phyloP scores from a whole-genome alignment of 768 basidiomycete species.

The Chalciporus sphaerocephalus region DNA sequence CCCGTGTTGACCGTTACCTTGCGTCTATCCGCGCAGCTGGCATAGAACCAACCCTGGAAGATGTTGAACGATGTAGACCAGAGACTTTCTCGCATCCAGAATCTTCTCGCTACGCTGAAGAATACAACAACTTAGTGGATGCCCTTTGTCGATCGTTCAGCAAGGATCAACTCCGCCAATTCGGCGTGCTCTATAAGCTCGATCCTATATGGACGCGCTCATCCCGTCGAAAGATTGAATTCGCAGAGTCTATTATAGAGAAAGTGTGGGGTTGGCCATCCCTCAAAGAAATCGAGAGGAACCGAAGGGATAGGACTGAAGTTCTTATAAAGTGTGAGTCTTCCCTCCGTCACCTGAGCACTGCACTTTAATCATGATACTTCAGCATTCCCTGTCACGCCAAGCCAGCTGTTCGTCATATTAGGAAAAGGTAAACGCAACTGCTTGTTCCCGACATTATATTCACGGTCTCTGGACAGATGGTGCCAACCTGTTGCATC shows the following conservation, averaged over 20 bases:
- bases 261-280: constrained; percentile 68
- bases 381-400: constrained; percentile 53
- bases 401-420: constrained; percentile 62
- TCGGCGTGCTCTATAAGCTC: constrained; percentile 48
- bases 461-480: constrained; percentile 38
- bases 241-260: constrained; percentile 55
- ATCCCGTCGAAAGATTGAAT: constrained; percentile 37
- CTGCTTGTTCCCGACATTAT: background rate
- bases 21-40: constrained; percentile 46
- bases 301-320: constrained; percentile 48
- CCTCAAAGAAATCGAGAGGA: constrained; percentile 46
- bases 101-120: constrained; percentile 43
- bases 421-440: constrained; percentile 58
- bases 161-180: constrained; percentile 52
- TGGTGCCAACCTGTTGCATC: constrained; percentile 54
- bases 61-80: constrained; percentile 59
- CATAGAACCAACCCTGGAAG: constrained; percentile 49
- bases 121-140: constrained; percentile 52
- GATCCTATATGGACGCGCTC: constrained; percentile 31
- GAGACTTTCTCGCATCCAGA: constrained; percentile 35
- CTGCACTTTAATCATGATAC: constrained; percentile 2
- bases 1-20: constrained; percentile 53
- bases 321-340: constrained; percentile 43
- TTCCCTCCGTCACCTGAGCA: constrained; percentile 1
- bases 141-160: constrained; percentile 60